A percentile compares a stretch with the other conserved stretches of the same genome.
phyloP scores from a whole-genome alignment of 345 rosid genomes.

The Eucalyptus cladocalyx region DNA sequence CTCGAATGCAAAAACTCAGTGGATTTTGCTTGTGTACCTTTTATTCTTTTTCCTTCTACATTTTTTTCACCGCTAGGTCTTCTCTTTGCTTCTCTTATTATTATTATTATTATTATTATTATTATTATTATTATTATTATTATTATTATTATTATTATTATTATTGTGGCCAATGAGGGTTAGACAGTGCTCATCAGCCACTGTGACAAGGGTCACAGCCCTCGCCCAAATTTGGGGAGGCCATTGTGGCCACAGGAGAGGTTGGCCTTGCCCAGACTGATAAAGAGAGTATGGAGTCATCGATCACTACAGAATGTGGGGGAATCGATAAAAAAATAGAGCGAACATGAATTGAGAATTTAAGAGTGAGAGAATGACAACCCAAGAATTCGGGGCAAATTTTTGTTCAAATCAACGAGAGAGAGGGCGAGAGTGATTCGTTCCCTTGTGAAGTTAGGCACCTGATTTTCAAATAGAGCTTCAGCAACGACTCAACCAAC shows the following conservation, averaged over 20 bases:
- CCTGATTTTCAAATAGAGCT: neutral
- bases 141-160: too few species aligned
- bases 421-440: neutral
- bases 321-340: neutral
- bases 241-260: neutral
- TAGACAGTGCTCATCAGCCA: too few species aligned
- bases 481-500: neutral
- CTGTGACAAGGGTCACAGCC: rapidly evolving
- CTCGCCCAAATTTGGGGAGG: neutral
- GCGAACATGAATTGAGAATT: neutral
- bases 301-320: neutral
- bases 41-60: neutral
- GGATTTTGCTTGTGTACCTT: slow-evolving; percentile 1
- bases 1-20: slow-evolving; percentile 9
- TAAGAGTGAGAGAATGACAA: neutral
- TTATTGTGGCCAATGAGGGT: too few species aligned
- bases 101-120: too few species aligned
- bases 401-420: neutral
- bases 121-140: too few species aligned
- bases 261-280: neutral
- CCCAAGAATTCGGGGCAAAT: neutral
- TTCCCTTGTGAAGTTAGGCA: neutral
- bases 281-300: neutral
- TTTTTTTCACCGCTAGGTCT: neutral
- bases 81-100: too few species aligned